Evolutionary conservation across 768 basidiomycete genomes (phyloP), one percentile per base, ranked within the genome.

Genomic region (Tricholoma flavovirens): DNA sequence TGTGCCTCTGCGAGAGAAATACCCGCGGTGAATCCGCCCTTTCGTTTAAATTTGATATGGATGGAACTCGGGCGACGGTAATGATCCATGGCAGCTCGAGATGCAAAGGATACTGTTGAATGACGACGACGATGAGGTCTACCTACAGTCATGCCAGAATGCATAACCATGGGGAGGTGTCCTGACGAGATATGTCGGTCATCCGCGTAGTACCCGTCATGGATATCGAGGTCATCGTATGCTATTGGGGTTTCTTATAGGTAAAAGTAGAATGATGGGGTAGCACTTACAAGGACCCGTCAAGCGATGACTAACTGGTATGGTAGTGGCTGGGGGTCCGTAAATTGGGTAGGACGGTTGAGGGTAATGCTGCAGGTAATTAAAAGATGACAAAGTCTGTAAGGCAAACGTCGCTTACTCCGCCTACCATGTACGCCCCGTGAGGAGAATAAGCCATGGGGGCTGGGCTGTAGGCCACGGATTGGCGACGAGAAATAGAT

Each of bases 1-100:
- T 88, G 85, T 14, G 87, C 87, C 68, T 88, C 87, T 17, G 78
- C 79, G 17, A 90, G 77, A 36, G 77, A 82, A 61, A 90, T 78
- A 6, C 88, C 88, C 19, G 81, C 75, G 51, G 77, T 72, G 65
- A 87, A 80, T 11, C 82, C 74, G 10, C 84, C 85, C 73, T 85
- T 88, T 66, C 83, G 81, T 70, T 85, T 87, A 72, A 90, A 90
- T 66, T 86, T 88, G 56, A 90, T 73, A 53, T 81, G 72, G 38
- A 77, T 70, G 24, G 78, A 73, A 60, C 76, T 78, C 12, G 78
- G 73, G 22, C 76, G 73, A 19, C 76, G 78, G 65, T 77, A 81
- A n/a, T 71, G 64, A 55, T 82, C 76, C 53, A 76, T 63, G 6
- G 70, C 65, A 12, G 75, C 74, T 33, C 64, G 67, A 26, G 72